These are phyloP conservation scores for Oenanthe sinensis DNA, from an alignment of 129 eudicot species.

Conservation along the genomic window DNA sequence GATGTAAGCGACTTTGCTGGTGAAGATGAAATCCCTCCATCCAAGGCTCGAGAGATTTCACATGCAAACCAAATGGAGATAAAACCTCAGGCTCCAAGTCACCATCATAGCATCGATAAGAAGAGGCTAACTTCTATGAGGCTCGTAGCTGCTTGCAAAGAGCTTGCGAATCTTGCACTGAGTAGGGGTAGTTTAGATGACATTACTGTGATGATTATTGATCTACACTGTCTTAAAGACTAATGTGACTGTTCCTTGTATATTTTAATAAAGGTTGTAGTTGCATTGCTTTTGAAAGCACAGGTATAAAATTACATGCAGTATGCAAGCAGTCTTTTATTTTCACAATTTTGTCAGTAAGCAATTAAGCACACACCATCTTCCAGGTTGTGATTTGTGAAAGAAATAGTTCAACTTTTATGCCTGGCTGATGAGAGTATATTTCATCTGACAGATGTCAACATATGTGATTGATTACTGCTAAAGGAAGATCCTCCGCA, in stretches of 20 bases:
- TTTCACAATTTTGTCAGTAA: not conserved
- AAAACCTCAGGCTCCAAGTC: constrained; percentile 17
- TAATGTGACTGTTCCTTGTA: not conserved
- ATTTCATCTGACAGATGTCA: constrained; percentile 18
- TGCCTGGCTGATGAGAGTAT: constrained; percentile 48
- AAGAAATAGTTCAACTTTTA: constrained; percentile 35
- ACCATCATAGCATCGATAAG: constrained; percentile 11
- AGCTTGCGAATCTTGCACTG: constrained; percentile 77
- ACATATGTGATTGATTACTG: constrained; percentile 20
- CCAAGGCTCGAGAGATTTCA: constrained; percentile 12
- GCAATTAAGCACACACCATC: not conserved
- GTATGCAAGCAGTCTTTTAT: not conserved
- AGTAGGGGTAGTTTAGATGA: constrained; percentile 94
- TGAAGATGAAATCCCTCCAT: not conserved
- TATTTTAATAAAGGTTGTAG: not conserved
- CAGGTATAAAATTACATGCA: not conserved
- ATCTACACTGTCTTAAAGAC: constrained; percentile 47
- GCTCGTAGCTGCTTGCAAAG: constrained; percentile 73
- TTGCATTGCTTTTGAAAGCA: not conserved
- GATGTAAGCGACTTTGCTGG: not conserved
- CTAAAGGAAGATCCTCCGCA: constrained; percentile 46
- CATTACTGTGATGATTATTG: constrained; percentile 81
- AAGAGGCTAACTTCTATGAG: constrained; percentile 19
- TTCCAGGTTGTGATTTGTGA: not conserved
- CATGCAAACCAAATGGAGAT: constrained; percentile 21